Evolutionary conservation across 495 filamentous ascomycete genomes (phyloP).

Genomic region (Penicillium riverlandense): DNA sequence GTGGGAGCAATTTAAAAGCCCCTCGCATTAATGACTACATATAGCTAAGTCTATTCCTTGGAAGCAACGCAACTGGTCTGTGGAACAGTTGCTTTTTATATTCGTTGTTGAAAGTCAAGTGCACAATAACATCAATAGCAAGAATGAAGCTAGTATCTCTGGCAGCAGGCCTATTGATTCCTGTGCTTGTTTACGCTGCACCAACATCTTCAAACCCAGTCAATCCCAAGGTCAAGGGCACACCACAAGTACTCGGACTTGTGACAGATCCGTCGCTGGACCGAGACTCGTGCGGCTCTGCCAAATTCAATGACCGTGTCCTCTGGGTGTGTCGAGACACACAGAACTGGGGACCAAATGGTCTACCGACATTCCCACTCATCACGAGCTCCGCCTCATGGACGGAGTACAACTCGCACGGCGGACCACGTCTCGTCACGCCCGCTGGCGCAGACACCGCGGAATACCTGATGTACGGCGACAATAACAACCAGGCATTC

Average conservation of each 20-base stretch:
- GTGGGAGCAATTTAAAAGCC: too few relatives aligned
- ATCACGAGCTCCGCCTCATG: slow-evolving; percentile 19
- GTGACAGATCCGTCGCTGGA: slow-evolving; percentile 20
- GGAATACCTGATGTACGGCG: slow-evolving; percentile 8
- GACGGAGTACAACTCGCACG: slow-evolving; percentile 3
- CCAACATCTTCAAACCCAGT: too few relatives aligned
- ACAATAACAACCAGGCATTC: slow-evolving; percentile 13
- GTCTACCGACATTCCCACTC: slow-evolving; percentile 8
- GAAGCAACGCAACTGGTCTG: too few relatives aligned
- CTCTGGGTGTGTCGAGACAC: slow-evolving; percentile 25
- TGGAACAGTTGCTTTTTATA: too few relatives aligned
- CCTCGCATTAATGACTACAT: too few relatives aligned
- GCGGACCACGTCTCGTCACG: not conserved
- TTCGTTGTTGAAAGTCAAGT: too few relatives aligned
- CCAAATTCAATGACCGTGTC: slow-evolving; percentile 12
- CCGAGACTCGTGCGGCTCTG: slow-evolving; percentile 24
- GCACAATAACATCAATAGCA: too few relatives aligned
- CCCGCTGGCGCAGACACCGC: too few relatives aligned
- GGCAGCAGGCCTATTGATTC: too few relatives aligned
- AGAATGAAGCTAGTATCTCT: too few relatives aligned
- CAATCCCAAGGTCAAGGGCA: slow-evolving; percentile 1
- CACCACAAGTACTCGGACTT: slow-evolving; percentile 16
- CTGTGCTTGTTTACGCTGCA: too few relatives aligned
- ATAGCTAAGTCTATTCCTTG: too few relatives aligned
- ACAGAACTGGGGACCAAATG: slow-evolving; percentile 8